Percentiles rank a stretch among this genome's conserved stretches.
Evolutionary conservation across 225 moss, liverwort and hornwort genomes (phyloP).

Genomic region (Physcomitrium patens): DNA sequence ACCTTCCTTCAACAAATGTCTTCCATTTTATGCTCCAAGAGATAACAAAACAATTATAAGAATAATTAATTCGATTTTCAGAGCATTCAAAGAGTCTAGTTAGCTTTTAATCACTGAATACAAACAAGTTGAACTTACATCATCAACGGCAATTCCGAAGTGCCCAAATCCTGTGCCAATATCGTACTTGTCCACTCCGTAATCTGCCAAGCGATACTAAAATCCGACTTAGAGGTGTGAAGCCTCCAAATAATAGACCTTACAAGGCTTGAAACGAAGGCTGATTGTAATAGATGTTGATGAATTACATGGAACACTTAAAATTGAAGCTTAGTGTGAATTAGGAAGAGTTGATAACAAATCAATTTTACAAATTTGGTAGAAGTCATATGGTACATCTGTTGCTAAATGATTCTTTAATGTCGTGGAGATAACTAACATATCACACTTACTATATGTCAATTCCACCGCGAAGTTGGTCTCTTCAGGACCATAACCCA

Average conservation of each 20-base stretch:
- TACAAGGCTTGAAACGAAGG: background rate
- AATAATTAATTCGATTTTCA: background rate
- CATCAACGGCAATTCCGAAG: constrained; percentile 94
- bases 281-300: background rate
- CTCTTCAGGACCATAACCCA: constrained; percentile 95
- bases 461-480: constrained; percentile 96
- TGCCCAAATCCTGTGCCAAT: constrained; percentile 97
- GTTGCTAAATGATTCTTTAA: background rate
- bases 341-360: background rate
- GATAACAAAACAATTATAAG: background rate
- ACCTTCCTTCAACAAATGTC: background rate
- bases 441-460: constrained; percentile 78
- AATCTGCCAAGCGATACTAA: constrained; percentile 52
- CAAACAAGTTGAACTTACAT: constrained; percentile 54
- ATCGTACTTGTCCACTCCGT: constrained; percentile 91
- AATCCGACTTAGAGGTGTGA: constrained; percentile 10
- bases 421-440: background rate
- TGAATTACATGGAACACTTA: background rate
- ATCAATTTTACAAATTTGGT: background rate
- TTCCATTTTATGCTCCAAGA: constrained; percentile 10
- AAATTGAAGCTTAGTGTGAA: background rate
- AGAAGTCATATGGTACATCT: background rate
- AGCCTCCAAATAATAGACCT: background rate
- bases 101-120: background rate
- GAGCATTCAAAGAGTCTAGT: background rate